Percentiles rank a stretch among this genome's conserved stretches.
Evolutionary conservation across 345 rosid species (phyloP).

Genomic region (Turnera subulata): DNA sequence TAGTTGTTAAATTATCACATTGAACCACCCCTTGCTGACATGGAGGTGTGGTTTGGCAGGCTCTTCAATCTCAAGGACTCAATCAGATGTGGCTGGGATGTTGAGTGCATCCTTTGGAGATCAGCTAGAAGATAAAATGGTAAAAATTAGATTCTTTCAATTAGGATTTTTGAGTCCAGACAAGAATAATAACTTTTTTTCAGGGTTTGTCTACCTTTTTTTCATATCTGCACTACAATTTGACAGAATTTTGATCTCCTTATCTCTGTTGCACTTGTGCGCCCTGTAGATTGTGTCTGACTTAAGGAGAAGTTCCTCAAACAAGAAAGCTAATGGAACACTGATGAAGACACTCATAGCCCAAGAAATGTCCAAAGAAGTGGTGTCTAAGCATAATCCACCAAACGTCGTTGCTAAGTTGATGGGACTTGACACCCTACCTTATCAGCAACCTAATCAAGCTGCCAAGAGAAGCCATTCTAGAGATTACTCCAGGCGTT

Average conservation of each 20-base stretch:
- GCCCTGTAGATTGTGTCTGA: slow-evolving; percentile 51
- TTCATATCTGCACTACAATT: slow-evolving; percentile 19
- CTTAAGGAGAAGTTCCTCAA: slow-evolving; percentile 52
- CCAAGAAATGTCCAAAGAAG: slow-evolving; percentile 80
- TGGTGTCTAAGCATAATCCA: slow-evolving; percentile 43
- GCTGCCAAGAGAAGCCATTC: slow-evolving; percentile 45
- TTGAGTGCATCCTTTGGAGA: slow-evolving; percentile 32
- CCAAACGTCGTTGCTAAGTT: slow-evolving; percentile 89
- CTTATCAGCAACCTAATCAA: slow-evolving; percentile 46
- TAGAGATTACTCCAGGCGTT: slow-evolving; percentile 49
- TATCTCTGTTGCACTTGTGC: slow-evolving; percentile 6
- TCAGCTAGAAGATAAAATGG: slow-evolving; percentile 63
- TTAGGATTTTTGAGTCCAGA: slow-evolving; percentile 14
- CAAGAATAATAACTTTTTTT: too few relatives aligned
- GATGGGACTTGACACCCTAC: slow-evolving; percentile 94
- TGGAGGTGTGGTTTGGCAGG: slow-evolving; percentile 22
- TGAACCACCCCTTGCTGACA: slow-evolving; percentile 25
- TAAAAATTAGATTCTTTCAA: slow-evolving; percentile 23
- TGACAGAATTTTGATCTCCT: slow-evolving; percentile 16
- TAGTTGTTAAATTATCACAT: slow-evolving; percentile 12
- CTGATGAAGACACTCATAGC: slow-evolving; percentile 84
- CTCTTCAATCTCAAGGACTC: slow-evolving; percentile 66
- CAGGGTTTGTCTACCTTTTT: slow-evolving; percentile 19
- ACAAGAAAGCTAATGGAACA: slow-evolving; percentile 53
- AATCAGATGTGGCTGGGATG: slow-evolving; percentile 60